Conservation (phyloP, 805 yeast genomes). For the Nakazawaea sp. region DNA sequence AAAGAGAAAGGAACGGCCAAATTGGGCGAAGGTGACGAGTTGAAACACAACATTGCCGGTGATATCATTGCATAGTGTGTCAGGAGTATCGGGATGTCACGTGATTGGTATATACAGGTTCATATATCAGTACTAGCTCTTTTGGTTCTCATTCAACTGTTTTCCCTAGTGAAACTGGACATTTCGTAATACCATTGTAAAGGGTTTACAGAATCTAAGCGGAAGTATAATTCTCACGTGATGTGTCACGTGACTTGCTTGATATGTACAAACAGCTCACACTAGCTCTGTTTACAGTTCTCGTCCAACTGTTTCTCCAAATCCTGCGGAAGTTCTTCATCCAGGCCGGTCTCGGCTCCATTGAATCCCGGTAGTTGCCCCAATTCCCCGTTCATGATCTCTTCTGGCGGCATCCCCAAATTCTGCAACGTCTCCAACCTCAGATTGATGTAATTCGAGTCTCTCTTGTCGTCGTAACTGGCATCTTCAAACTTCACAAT, state of each 20-base stretch:
- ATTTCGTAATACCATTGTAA: too few species aligned
- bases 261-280: too few species aligned
- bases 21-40: conserved; percentile 41
- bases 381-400: conserved; percentile 42
- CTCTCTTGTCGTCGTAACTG: conserved; percentile 45
- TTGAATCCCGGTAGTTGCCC: conserved; percentile 12
- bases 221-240: too few species aligned
- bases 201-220: too few species aligned
- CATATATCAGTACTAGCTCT: neutral
- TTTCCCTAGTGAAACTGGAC: too few species aligned
- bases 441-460: conserved; percentile 44
- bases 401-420: conserved; percentile 76
- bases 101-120: conserved; percentile 18
- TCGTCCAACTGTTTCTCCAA: conserved; percentile 48
- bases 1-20: conserved; percentile 87
- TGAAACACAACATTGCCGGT: conserved; percentile 35
- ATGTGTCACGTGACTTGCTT: too few species aligned
- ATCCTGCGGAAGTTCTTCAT: conserved; percentile 22
- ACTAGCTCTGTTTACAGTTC: conserved; percentile 47
- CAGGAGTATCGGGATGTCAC: too few species aligned
- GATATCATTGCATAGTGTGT: conserved; percentile 40
- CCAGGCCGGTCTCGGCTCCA: neutral
- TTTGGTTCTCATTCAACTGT: neutral
- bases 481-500: conserved; percentile 61
- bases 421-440: conserved; percentile 66